These are phyloP conservation scores for Sporisorium exsertum DNA, from an alignment of 1,284 basidiomycete species.

Conservation along the genomic window DNA sequence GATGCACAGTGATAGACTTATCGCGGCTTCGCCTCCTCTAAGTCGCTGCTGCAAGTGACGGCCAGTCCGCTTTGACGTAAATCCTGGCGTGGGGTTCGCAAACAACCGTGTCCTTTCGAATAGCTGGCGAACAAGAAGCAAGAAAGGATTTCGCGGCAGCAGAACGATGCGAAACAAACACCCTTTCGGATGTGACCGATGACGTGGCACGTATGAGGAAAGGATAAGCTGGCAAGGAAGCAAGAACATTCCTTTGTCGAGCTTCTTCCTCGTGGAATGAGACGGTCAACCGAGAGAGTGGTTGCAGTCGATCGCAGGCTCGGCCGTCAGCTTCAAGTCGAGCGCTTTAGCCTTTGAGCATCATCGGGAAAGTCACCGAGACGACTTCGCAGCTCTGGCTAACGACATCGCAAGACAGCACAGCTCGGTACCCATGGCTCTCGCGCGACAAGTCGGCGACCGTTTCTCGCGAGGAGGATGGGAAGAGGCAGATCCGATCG, in stretches of 20 bases:
- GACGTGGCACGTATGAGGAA: background rate
- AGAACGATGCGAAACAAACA: background rate
- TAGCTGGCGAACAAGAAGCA: background rate
- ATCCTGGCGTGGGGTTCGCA: conserved; percentile 9
- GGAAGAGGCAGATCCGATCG: background rate
- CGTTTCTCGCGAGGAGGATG: background rate
- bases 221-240: conserved; percentile 9
- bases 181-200: conserved; percentile 19
- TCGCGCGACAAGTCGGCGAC: background rate
- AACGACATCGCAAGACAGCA: background rate
- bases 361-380: conserved; percentile 12
- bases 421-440: background rate
- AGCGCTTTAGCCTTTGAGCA: background rate
- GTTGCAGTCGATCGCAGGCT: conserved; percentile 32
- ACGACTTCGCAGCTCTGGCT: conserved; percentile 1
- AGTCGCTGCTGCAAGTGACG: conserved; percentile 13
- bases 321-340: background rate
- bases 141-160: conserved; percentile 14
- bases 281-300: background rate
- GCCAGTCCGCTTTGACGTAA: conserved; percentile 8
- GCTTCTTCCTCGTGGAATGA: background rate
- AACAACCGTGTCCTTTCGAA: background rate
- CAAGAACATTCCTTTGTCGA: conserved; percentile 16
- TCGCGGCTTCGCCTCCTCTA: conserved; percentile 29
- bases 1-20: conserved; percentile 31